phyloP scores from a whole-genome alignment of 805 yeast genomes.

The Kluyveromyces starmeri region DNA sequence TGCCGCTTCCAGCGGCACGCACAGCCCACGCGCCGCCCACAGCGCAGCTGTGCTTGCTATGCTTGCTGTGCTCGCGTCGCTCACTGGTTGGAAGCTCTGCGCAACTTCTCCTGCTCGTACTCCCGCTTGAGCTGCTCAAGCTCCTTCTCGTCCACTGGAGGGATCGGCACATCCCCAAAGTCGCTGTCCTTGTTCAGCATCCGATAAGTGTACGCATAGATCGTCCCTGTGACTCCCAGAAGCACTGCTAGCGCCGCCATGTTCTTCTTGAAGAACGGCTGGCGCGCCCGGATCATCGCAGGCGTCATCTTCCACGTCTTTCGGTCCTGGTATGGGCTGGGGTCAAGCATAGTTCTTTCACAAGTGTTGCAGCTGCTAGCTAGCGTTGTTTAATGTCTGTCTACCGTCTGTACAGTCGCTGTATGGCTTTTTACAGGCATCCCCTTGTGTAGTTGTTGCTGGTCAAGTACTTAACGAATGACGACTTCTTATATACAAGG shows the following conservation, averaged over 20 bases:
- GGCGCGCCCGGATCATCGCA: conserved; percentile 83
- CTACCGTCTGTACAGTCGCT: too few relatives aligned
- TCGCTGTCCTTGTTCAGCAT: conserved; percentile 63
- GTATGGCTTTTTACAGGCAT: too few relatives aligned
- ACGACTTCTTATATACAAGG: too few relatives aligned
- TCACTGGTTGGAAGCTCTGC: too few relatives aligned
- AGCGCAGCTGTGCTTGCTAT: too few relatives aligned
- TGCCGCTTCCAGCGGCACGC: too few relatives aligned
- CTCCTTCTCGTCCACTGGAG: conserved; percentile 78
- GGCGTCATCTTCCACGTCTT: conserved; percentile 83
- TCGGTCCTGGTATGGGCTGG: conserved; percentile 50
- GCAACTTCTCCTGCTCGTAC: conserved; percentile 40
- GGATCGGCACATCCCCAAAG: conserved; percentile 86
- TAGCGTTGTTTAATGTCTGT: too few relatives aligned
- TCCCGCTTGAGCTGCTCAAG: conserved; percentile 63
- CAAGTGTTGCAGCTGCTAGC: too few relatives aligned
- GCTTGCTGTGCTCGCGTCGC: too few relatives aligned
- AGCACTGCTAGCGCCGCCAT: conserved; percentile 51
- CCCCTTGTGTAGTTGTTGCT: too few relatives aligned
- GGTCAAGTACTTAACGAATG: too few relatives aligned
- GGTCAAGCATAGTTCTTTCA: conserved; percentile 28
- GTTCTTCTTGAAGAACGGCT: conserved; percentile 76
- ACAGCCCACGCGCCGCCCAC: too few relatives aligned
- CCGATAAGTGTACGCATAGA: conserved; percentile 56
- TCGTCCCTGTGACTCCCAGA: conserved; percentile 57